Base-by-base conservation (phyloP, 2,329 filamentous ascomycete species). In the Neofusicoccum laricinum region DNA sequence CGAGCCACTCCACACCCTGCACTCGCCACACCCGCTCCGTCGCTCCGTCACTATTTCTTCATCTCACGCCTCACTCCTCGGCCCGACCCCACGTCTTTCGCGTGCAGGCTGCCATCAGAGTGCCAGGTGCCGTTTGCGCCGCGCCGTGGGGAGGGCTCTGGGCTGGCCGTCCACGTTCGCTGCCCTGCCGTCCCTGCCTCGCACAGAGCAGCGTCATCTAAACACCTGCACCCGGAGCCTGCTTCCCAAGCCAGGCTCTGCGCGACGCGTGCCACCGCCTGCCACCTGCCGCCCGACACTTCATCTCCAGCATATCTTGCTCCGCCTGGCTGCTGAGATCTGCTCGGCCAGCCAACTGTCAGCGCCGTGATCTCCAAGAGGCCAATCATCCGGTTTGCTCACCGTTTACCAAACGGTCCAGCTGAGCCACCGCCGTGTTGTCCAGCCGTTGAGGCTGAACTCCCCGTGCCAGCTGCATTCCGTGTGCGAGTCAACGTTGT, bases 21-120 rank as follows among this genome's bases (percentile, higher is more conserved):
- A 14, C 25, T 30, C 46, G 21, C 21, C 25, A n/a, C 55, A 48
- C 41, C 10, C 3, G 53, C 53, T 40, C 14, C 38, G 38, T 19
- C 15, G 17, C 32, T 36, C 55, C 41, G 55, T 59, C 55, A 59
- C 55, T 30, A 46, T 59, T 46, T 46, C 41, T 59, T 59, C 55
- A 59, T 59, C 55, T 14, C 40, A 12, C 40, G 53, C 53, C 53
- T 43, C 53, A 58, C 38, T 57, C 32, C 55, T 59, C 55, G 55
- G 55, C 30, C 55, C 40, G 41, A n/a, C 38, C 41, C 25, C 46
- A 19, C 49, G 14, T 21, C 49, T 32, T 15, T 12, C 30, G 49
- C 30, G n/a, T 50, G 46, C 46, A 32, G 7, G 2, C 10, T 32
- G 5, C 14, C 21, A n/a, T n/a, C 30, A 5, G 17, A 2, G 14